Conservation (phyloP, 2,329 filamentous ascomycete species). For the Fusarium tricinctum region DNA sequence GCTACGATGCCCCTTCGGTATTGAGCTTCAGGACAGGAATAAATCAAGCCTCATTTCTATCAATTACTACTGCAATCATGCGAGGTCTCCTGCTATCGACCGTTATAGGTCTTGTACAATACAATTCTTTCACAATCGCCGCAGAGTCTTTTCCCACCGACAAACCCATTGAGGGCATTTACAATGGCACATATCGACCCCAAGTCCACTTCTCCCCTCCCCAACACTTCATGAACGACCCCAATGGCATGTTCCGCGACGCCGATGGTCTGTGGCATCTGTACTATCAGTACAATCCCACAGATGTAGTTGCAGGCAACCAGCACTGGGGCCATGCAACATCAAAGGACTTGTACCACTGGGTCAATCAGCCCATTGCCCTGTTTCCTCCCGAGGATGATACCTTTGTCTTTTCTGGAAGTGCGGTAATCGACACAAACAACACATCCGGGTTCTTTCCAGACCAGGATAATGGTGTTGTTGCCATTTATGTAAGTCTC, state of each 20-base stretch:
- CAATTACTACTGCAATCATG: background rate
- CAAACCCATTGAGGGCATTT: constrained; percentile 45
- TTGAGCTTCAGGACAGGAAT: accelerated
- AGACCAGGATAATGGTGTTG: constrained; percentile 70
- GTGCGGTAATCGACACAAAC: constrained; percentile 70
- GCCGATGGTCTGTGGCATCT: constrained; percentile 71
- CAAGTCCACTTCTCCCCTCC: constrained; percentile 71
- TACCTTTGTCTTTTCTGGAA: constrained; percentile 66
- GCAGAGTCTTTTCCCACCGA: constrained; percentile 33
- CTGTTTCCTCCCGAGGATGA: constrained; percentile 64
- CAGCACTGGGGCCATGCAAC: constrained; percentile 79
- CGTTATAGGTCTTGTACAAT: constrained; percentile 9
- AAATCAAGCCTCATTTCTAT: background rate
- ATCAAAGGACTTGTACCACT: constrained; percentile 72
- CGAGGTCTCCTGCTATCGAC: constrained; percentile 1
- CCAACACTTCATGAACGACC: constrained; percentile 70
- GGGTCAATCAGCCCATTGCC: constrained; percentile 75
- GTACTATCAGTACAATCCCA: constrained; percentile 72
- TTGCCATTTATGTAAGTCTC: constrained; percentile 61
- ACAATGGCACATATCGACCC: constrained; percentile 57
- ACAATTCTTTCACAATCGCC: background rate
- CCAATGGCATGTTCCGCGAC: constrained; percentile 74
- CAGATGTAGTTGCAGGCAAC: constrained; percentile 64
- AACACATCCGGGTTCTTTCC: constrained; percentile 77
- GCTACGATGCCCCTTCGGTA: background rate